phyloP scores from a whole-genome alignment of 2,329 filamentous ascomycete species.

The Diaporthe citriasiana region DNA sequence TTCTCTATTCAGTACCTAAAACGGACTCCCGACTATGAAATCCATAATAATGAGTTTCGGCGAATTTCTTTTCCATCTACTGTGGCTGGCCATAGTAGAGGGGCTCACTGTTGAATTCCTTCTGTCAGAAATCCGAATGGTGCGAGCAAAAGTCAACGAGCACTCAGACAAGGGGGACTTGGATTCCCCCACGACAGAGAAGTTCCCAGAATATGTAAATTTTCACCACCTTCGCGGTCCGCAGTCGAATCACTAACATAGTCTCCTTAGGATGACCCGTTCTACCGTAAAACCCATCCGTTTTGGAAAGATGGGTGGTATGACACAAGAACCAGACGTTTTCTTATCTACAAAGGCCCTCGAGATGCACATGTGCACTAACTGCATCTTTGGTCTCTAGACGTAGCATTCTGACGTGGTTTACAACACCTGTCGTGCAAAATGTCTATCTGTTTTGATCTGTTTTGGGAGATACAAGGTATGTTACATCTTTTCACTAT shows the following conservation, averaged over 20 bases:
- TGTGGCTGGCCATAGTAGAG: conserved; percentile 10
- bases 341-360: background rate
- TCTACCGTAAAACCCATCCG: background rate
- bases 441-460: background rate
- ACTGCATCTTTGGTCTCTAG: background rate
- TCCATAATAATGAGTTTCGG: background rate
- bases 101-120: background rate
- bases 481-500: no score
- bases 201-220: conserved; percentile 21
- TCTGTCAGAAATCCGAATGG: background rate
- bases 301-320: conserved; percentile 11
- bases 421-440: background rate
- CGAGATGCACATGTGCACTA: background rate
- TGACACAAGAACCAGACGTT: background rate
- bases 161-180: background rate
- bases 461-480: background rate
- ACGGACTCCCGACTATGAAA: background rate
- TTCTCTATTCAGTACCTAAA: background rate
- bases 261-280: background rate
- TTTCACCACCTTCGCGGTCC: background rate
- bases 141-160: background rate
- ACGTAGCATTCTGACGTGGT: background rate
- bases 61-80: background rate
- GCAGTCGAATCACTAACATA: background rate
- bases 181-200: background rate